These are phyloP conservation scores for Clonostachys byssicola DNA, from an alignment of 2,329 filamentous ascomycete genomes.

Conservation along the genomic window DNA sequence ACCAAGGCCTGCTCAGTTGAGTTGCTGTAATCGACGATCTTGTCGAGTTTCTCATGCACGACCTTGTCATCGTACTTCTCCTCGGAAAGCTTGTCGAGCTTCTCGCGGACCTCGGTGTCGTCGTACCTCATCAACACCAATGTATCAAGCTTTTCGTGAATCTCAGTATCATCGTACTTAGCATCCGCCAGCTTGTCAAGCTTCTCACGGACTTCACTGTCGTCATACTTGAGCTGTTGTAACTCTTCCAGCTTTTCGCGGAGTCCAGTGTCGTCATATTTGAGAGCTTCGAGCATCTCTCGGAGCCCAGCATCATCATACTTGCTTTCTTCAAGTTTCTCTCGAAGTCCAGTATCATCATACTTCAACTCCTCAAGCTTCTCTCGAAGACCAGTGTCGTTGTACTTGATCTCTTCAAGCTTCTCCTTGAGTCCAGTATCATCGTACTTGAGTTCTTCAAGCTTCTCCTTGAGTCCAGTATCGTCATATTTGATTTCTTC, in stretches of 20 bases:
- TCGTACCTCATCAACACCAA: constrained; percentile 27
- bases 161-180: constrained; percentile 51
- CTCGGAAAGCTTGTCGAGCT: constrained; percentile 17
- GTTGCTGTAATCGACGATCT: constrained; percentile 58
- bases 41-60: constrained; percentile 32
- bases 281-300: constrained; percentile 27
- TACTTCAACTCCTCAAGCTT: constrained; percentile 35
- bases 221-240: constrained; percentile 23
- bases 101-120: constrained; percentile 18
- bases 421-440: constrained; percentile 20
- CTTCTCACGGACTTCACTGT: constrained; percentile 10
- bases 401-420: constrained; percentile 45
- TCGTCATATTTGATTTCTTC: constrained; percentile 57
- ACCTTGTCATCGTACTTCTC: constrained; percentile 55
- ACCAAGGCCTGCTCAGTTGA: constrained; percentile 65
- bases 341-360: constrained; percentile 17
- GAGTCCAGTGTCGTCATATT: constrained; percentile 18
- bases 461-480: constrained; percentile 26
- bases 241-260: constrained; percentile 24
- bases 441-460: constrained; percentile 34
- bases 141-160: constrained; percentile 30
- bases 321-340: constrained; percentile 23
- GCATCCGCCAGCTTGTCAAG: constrained; percentile 31
- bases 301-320: constrained; percentile 14
- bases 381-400: constrained; percentile 36